These are phyloP conservation scores for Hypoxylon sp. DNA, from an alignment of 2,329 filamentous ascomycete genomes.

Conservation along the genomic window DNA sequence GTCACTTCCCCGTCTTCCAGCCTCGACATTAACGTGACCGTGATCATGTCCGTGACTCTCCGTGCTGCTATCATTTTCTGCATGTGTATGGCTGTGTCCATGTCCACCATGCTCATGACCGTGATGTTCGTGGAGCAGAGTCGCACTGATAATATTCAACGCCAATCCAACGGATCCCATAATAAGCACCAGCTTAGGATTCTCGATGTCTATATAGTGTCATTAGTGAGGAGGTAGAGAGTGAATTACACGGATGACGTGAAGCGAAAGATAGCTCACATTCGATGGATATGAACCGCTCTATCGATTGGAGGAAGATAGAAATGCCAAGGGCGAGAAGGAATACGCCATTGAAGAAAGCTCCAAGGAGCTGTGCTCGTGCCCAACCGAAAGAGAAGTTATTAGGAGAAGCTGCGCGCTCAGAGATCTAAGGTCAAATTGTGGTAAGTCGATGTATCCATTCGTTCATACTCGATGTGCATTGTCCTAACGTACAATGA, in stretches of 20 bases:
- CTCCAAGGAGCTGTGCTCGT: conserved; percentile 74
- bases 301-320: conserved; percentile 76
- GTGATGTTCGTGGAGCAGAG: conserved; percentile 69
- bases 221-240: conserved; percentile 8
- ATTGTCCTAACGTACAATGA: conserved; percentile 59
- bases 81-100: conserved; percentile 17
- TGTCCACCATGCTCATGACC: conserved; percentile 43
- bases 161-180: conserved; percentile 72
- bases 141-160: conserved; percentile 72
- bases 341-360: conserved; percentile 84
- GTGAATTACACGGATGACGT: not conserved
- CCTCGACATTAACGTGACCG: conserved; percentile 43
- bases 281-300: conserved; percentile 69
- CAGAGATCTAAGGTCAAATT: conserved; percentile 66
- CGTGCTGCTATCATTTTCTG: conserved; percentile 9
- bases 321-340: conserved; percentile 75
- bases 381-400: conserved; percentile 79
- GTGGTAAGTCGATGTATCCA: conserved; percentile 15
- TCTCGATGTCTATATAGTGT: conserved; percentile 61
- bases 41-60: conserved; percentile 39
- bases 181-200: conserved; percentile 72
- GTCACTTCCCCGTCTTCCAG: conserved; percentile 34
- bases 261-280: conserved; percentile 49
- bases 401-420: conserved; percentile 63
- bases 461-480: not conserved